Evolutionary conservation across 495 filamentous ascomycete species (phyloP).

Genomic region (Aspergillus wentii): DNA sequence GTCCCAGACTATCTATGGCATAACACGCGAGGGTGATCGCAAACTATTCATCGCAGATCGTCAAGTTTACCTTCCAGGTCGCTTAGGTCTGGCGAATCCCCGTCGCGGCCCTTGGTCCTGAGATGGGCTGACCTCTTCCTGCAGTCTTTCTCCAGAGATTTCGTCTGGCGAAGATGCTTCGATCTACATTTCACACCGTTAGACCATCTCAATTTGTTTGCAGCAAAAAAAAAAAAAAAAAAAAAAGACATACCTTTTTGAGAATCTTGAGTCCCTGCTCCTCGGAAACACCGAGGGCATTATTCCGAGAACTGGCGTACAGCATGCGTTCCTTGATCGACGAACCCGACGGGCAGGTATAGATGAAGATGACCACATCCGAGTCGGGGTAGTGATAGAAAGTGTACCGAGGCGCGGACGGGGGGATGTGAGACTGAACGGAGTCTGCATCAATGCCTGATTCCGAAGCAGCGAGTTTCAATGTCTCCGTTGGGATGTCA

Average conservation of each 20-base stretch:
- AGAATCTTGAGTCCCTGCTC: slow-evolving; percentile 67
- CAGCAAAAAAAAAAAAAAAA: no score
- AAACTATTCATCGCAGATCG: background rate
- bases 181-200: slow-evolving; percentile 33
- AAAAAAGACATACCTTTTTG: slow-evolving; percentile 59
- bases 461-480: slow-evolving; percentile 61
- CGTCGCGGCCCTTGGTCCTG: slow-evolving; percentile 55
- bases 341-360: slow-evolving; percentile 76
- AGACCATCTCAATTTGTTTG: no score
- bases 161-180: slow-evolving; percentile 72
- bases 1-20: slow-evolving; percentile 1
- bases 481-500: slow-evolving; percentile 71
- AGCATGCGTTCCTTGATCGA: slow-evolving; percentile 94
- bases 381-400: slow-evolving; percentile 73
- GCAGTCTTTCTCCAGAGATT: slow-evolving; percentile 64
- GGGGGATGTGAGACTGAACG: slow-evolving; percentile 60
- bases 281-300: slow-evolving; percentile 61
- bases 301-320: slow-evolving; percentile 77
- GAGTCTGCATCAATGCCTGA: slow-evolving; percentile 46
- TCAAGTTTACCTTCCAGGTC: slow-evolving; percentile 59
- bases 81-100: slow-evolving; percentile 83
- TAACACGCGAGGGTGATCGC: no score
- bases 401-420: slow-evolving; percentile 80
- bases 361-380: slow-evolving; percentile 80
- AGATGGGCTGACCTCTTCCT: slow-evolving; percentile 72